Evolutionary conservation across 306 rosid genomes (phyloP), one percentile per base, ranked within the genome.

Genomic region (Trifolium pratense): DNA sequence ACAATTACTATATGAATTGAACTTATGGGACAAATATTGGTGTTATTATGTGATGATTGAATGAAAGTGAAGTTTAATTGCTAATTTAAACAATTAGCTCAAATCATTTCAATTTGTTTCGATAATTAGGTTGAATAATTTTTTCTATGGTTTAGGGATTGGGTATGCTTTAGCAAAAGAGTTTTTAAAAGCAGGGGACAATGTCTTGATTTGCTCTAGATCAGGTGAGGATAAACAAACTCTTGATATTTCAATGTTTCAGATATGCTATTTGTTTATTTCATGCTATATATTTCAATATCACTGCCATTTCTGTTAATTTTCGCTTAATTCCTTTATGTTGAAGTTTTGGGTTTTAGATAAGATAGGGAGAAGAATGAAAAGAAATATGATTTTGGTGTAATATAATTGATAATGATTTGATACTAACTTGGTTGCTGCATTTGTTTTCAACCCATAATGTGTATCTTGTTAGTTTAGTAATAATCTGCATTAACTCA

Each of bases 181-280:
- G 76, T 94, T 94, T 82, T 83, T 94, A 48, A 89, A 81, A 89
- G 88, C 96, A 3, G 96, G 98, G 63, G 98, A 93, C 82, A 89
- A 83, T 7, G 88, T 91, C 29, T 17, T 91, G 37, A 83, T 91
- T 60, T 94, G 91, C 87, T 91, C 97, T 66, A 84, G 96, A 94
- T 85, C 97, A 71, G 79, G 97, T 93, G 48, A 4, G 96, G 91
- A 60, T 0, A 70, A 59, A 25, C 59, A 29, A 65, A 31, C 56
- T 58, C 49, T 62, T 53, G 70, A 7, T 65, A 59, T 45, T 66
- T 75, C 71, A 32, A 71, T 74, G 32, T 73, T 23, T 78, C 40
- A 68, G 7, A 12, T 20, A 20, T 68, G 52, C 36, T 66, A 13
- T 70, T 60, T 56, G 66, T 59, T 75, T 58, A 60, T 61, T 73